phyloP scores from a whole-genome alignment of 495 filamentous ascomycete genomes.

The Peziza echinospora region DNA sequence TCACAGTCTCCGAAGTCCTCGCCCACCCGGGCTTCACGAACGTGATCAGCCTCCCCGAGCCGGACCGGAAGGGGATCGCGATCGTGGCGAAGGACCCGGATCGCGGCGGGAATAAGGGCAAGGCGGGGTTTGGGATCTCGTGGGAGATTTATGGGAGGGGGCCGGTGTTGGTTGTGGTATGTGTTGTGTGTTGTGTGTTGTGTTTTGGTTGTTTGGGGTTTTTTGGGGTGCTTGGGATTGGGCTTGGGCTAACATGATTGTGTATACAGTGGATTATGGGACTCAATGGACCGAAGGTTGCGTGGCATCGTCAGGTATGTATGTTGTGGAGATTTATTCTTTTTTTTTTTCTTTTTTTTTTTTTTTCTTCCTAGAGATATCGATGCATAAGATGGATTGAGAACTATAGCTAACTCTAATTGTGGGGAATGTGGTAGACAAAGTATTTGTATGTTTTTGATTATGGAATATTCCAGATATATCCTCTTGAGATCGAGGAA shows the following conservation, averaged over 20 bases:
- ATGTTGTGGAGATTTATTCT: too few species aligned
- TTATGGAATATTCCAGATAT: too few species aligned
- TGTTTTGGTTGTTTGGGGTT: not conserved
- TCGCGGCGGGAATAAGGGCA: conserved; percentile 18
- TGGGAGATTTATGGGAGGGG: conserved; percentile 57
- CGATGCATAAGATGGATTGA: too few species aligned
- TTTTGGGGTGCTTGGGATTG: not conserved
- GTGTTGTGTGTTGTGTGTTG: conserved; percentile 18
- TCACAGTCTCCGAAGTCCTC: conserved; percentile 16
- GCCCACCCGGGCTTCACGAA: conserved; percentile 14
- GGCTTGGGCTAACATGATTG: not conserved
- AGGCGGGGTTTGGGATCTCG: conserved; percentile 17
- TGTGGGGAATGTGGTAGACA: not conserved
- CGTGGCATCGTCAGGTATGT: conserved; percentile 20
- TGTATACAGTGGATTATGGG: conserved; percentile 38
- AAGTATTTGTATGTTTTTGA: not conserved
- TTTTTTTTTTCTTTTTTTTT: too few species aligned
- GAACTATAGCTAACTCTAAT: too few species aligned
- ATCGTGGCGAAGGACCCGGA: conserved; percentile 11
- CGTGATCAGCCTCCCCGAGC: conserved; percentile 10
- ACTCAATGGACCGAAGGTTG: conserved; percentile 36
- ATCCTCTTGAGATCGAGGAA: not conserved
- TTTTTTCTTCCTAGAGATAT: too few species aligned
- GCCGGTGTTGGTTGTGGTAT: conserved; percentile 44
- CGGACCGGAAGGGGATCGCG: conserved; percentile 12